phyloP scores from a whole-genome alignment of 805 yeast genomes.

The Metschnikowia orientalis region DNA sequence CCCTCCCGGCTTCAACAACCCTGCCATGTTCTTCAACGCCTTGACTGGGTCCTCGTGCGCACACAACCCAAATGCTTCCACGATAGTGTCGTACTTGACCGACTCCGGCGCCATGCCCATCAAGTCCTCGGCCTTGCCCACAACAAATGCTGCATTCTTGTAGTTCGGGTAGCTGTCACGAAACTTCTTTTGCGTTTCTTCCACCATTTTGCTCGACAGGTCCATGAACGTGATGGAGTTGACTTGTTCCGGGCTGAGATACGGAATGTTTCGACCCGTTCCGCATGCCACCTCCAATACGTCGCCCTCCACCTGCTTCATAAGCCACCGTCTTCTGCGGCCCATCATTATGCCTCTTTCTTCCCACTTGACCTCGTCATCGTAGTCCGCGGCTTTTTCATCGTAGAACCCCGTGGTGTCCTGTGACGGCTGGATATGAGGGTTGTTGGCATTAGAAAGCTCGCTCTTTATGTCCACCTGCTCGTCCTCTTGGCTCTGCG shows the following conservation, averaged over 20 bases:
- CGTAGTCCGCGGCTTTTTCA: slow-evolving; percentile 73
- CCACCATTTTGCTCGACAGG: slow-evolving; percentile 82
- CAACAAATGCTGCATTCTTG: slow-evolving; percentile 77
- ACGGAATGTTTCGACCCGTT: slow-evolving; percentile 88
- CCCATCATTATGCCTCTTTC: slow-evolving; percentile 59
- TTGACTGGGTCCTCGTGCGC: slow-evolving; percentile 90
- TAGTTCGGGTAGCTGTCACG: slow-evolving; percentile 60
- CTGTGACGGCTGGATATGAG: slow-evolving; percentile 56
- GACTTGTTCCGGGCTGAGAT: slow-evolving; percentile 50
- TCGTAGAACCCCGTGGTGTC: slow-evolving; percentile 84
- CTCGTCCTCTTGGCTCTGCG: slow-evolving; percentile 16
- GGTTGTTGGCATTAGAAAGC: slow-evolving; percentile 36
- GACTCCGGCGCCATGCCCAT: slow-evolving; percentile 46
- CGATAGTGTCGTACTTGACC: slow-evolving; percentile 81
- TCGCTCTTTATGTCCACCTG: slow-evolving; percentile 3
- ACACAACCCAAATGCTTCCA: slow-evolving; percentile 93
- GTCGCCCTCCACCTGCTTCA: slow-evolving; percentile 78
- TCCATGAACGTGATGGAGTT: slow-evolving; percentile 81
- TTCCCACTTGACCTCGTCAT: slow-evolving; percentile 71
- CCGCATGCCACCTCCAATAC: slow-evolving; percentile 94
- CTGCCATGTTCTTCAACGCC: slow-evolving; percentile 70
- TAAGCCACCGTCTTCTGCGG: slow-evolving; percentile 69
- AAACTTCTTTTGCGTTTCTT: slow-evolving; percentile 70
- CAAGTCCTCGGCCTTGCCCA: slow-evolving; percentile 84
- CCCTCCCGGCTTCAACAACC: slow-evolving; percentile 82